phyloP scores from a whole-genome alignment of 768 basidiomycete species.

The Tylopilus felleus region DNA sequence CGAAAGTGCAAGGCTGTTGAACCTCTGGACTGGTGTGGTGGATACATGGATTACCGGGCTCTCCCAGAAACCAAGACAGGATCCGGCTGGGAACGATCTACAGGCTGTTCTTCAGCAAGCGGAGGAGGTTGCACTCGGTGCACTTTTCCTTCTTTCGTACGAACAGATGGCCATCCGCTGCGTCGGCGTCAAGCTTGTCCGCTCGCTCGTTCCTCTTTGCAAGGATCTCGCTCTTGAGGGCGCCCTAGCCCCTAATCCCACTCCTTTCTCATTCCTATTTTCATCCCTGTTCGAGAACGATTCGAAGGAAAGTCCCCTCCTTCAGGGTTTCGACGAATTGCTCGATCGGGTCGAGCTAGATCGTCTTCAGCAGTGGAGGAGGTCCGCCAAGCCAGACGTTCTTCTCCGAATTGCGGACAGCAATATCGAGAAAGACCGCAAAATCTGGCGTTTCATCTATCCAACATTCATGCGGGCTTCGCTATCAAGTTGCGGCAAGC shows the following conservation, averaged over 20 bases:
- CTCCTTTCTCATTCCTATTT: conserved; percentile 36
- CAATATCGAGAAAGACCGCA: conserved; percentile 58
- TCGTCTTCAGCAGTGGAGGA: conserved; percentile 65
- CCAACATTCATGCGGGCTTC: conserved; percentile 60
- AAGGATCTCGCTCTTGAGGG: conserved; percentile 40
- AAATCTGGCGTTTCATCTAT: conserved; percentile 72
- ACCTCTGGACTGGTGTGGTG: conserved; percentile 71
- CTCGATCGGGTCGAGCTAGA: conserved; percentile 58
- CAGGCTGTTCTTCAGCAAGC: conserved; percentile 44
- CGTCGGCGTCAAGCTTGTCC: conserved; percentile 62
- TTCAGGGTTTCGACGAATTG: conserved; percentile 64
- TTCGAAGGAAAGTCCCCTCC: conserved; percentile 41
- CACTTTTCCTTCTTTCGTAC: conserved; percentile 70
- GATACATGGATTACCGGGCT: conserved; percentile 61
- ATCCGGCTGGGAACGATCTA: conserved; percentile 40
- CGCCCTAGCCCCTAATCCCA: conserved; percentile 25
- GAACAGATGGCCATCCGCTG: conserved; percentile 47
- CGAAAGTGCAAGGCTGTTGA: conserved; percentile 64
- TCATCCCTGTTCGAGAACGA: conserved; percentile 55
- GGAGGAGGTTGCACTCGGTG: conserved; percentile 66
- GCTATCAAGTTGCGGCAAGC: conserved; percentile 44
- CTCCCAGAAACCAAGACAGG: conserved; percentile 37
- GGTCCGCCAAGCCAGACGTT: conserved; percentile 51
- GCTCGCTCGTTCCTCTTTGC: conserved; percentile 51
- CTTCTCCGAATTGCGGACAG: conserved; percentile 73